Base-by-base conservation (phyloP, 1,139 yeast genomes). In the Tardiomyces blankii region DNA sequence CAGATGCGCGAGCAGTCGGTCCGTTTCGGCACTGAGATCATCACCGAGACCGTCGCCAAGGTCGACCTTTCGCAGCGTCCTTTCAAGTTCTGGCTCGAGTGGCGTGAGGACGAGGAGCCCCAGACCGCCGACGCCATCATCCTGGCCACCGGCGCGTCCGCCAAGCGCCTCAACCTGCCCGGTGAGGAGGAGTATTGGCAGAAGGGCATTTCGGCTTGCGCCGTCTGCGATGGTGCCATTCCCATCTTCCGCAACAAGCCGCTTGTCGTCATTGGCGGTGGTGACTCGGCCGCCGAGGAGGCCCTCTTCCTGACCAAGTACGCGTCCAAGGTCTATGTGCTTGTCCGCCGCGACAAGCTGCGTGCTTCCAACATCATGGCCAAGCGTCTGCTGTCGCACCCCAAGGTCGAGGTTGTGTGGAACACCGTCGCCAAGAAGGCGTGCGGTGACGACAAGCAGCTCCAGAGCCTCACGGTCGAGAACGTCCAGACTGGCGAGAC, bases 161-260 rank as follows among this genome's bases (percentile, higher is more conserved):
- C 98, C 51, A 86, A 82, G 75, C 85, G 98, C 73, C 77, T 91
- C 72, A 71, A 78, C 64, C 72, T 91, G 51, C 96, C 97, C 49
- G 98, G 98, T 57, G 98, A 91, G 72, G 97, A 91, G 54, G 77
- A 78, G 42, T 91, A 91, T 78, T 91, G 98, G 98, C 98, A 91
- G 74, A 86, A 84, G 66, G 98, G 98, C 66, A 91, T 91, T 57
- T 85, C 95, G 54, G 98, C 98, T 18, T 91, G 98, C 75, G 98
- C 98, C 44, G 98, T 91, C 51, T 91, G 98, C 72, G 98, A 91
- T 64, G 98, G 98, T 67, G 98, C 98, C 35, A 95, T 91, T 41
- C 98, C 98, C 59, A 88, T 91, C 61, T 91, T 91, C 74, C 83
- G 97, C 75, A 85, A 91, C 74, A 85, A 88, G 69, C 97, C 98